Base-by-base conservation (phyloP, 2,329 filamentous ascomycete species). In the Fusarium anthophilum region DNA sequence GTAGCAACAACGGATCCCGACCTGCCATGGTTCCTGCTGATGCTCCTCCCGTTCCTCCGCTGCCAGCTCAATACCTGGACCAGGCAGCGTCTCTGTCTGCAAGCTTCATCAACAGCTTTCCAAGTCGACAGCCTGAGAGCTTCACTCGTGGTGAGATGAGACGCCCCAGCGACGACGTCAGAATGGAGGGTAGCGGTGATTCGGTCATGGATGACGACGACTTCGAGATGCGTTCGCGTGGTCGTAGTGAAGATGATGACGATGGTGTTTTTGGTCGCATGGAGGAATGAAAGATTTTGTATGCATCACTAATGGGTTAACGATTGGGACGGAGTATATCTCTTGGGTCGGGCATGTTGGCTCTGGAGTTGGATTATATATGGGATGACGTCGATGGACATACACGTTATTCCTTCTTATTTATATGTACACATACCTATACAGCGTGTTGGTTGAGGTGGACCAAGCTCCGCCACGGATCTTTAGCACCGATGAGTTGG, bases 221-320 rank as follows among this genome's bases (percentile, higher is more conserved):
- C 70, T 89, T 91, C 66, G 91, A 91, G 78, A 84, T 85, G 76
- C 87, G 85, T 63, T 89, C 87, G 56, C 88, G 90, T 63, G 89
- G 89, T 57, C 89, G 92, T 71, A 92, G 91, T 82, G 94, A 97
- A 77, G 95, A 98, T 77, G 95, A 97, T 72, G 96, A 98, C 76
- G 95, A 98, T 75, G 95, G 95, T 80, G 93, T 98, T 78, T 99
- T 99, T 86, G 95, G 95, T 65, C 91, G 91, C 76, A 98, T 98
- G 96, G 96, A 99, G 84, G 94, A 97, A 83, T 96, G 87, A 84
- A 83, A 96, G 87, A 84, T 73, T 73, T 75, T 71, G 72, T 67
- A 58, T 75, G 75, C 63, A 78, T 72, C 66, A 74, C 66, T 73
- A 75, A 70, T 76, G 65, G 75, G 74, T 65, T 76, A 75, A 77